Evolutionary conservation across 1,139 yeast genomes (phyloP), one percentile per base, ranked within the genome.

Genomic region (Yamadazyma trypodendri): DNA sequence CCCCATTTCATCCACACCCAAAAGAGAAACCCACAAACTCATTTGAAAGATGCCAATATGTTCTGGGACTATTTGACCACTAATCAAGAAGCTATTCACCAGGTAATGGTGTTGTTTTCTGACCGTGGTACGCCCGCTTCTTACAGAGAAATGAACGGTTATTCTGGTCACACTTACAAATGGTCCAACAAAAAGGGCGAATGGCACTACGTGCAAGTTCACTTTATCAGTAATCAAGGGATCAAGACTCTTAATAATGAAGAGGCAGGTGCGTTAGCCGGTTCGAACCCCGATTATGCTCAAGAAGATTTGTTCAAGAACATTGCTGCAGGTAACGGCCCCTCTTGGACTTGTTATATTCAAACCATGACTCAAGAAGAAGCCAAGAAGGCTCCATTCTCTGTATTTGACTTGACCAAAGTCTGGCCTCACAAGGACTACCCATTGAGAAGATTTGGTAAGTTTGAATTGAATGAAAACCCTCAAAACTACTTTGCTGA

Each of bases 1-100:
- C 95, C 95, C 36, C 82, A 82, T 63, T 86, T 87, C 60, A 86
- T 87, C 57, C 95, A 87, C 72, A 84, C 95, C 25, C 87, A 81
- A 60, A 81, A 81, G 75, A 65, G 86, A 60, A 79, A 84, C 66
- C 95, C 95, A 34, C 79, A 84, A 65, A 85, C 94, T 35, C 84
- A 85, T 63, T 69, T 84, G 61, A 84, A 84, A 56, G 95, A 87
- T 60, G 77, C 86, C 17, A 72, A 78, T 61, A 76, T 77, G 81
- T 79, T 79, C 51, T 81, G 87, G 86, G 86, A 81, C 58, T 81
- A 78, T 58, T 68, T 79, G 60, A 68, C 75, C 36, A 61, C 72
- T 28, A 80, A 80, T 56, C 82, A 77, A 58, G 87, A 81, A 54
- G 68, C 84, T 15, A 64, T 75, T 41, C 88, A 81, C 56, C 86